Evolutionary conservation across 1,139 yeast species (phyloP), one percentile per base, ranked within the genome.

Genomic region (Citeromyces siamensis): DNA sequence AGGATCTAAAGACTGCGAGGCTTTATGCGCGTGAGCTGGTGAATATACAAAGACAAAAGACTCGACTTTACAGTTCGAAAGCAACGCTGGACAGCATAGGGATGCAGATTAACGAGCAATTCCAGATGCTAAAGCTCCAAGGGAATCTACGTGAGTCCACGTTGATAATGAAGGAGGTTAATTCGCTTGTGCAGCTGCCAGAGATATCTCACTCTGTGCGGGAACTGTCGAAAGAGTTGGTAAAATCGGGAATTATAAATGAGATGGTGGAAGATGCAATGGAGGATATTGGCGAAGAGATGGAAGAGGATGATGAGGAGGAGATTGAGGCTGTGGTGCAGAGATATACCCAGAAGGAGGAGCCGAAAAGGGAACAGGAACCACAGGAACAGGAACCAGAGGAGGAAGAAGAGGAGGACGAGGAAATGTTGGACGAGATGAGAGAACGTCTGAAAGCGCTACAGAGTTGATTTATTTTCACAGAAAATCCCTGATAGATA

Each of bases 181-280:
- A 86, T 52, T 69, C 69, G 39, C 64, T 93, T 49, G 78, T 88
- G 2, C 68, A 67, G 44, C 55, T 93, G 41, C 97, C 97, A 0
- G 90, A 82, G 44, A 63, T 93, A 37, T 76, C 76, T 53, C 76
- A 74, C 14, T 80, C 95, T 1, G 86, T 90, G 85, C 81, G 80
- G 51, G 94, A 80, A 47, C 61, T 93, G 42, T 82, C 90, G 43
- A 79, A 74, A 51, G 98, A 93, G 56, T 67, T 93, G 51, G 78
- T 83, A 73, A 83, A 81, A 54, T 76, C 95, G 3, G 98, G 98
- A 0, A 72, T 93, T 36, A 86, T 93, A 42, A 86, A 83, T 47
- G 98, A 93, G 53, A 90, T 93, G 97, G 77, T 88, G 56, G 86
- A 83, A 40, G 98, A 93, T 52, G 76, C 85, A 49, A 64, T 90